Percentiles rank a stretch among this genome's conserved stretches.
Conservation (phyloP, 768 basidiomycete species). For the Boletus sensibilis region DNA sequence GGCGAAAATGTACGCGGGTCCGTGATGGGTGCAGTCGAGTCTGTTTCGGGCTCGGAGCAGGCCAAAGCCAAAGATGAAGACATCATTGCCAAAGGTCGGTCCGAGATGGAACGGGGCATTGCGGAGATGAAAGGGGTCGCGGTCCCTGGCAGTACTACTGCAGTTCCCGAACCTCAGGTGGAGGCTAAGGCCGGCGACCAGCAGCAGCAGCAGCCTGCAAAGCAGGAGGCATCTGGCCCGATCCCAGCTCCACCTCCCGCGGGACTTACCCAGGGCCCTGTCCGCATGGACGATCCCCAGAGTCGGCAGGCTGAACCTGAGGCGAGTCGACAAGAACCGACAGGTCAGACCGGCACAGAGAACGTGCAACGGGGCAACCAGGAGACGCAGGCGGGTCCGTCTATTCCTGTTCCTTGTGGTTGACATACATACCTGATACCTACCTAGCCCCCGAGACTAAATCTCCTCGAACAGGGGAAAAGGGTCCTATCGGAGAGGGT, state of each 20-base stretch:
- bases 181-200: not conserved
- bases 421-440: not conserved
- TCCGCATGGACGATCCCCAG: not conserved
- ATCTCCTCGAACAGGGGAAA: not conserved
- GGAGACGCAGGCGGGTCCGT: constrained; percentile 3
- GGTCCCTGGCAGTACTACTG: not conserved
- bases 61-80: constrained; percentile 35
- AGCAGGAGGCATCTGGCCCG: not conserved
- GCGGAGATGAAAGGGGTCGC: constrained; percentile 27
- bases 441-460: not conserved
- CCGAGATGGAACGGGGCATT: constrained; percentile 42
- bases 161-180: not conserved
- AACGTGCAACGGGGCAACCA: not conserved
- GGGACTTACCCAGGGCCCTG: not conserved
- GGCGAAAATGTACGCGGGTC: constrained; percentile 48
- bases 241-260: not conserved
- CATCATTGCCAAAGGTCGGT: constrained; percentile 36
- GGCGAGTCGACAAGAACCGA: not conserved
- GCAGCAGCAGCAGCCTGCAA: not conserved
- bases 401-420: not conserved
- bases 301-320: not conserved
- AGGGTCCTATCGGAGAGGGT: not conserved
- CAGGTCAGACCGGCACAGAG: not conserved
- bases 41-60: constrained; percentile 24
- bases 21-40: constrained; percentile 40